Evolutionary conservation across 2,329 filamentous ascomycete species (phyloP).

Genomic region (Fusarium stilboides): DNA sequence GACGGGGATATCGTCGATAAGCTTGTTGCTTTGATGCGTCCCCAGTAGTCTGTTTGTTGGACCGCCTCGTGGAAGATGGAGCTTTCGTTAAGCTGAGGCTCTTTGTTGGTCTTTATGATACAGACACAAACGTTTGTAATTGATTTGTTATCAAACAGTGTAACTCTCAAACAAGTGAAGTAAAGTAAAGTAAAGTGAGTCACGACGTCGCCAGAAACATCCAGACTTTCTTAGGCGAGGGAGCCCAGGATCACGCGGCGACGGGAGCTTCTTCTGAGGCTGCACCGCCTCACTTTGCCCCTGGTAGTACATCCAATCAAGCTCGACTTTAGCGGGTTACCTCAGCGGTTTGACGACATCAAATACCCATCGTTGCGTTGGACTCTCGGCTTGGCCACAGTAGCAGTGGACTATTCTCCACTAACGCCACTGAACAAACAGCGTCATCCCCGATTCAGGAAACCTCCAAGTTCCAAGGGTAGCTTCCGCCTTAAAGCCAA

Average conservation of each 20-base stretch:
- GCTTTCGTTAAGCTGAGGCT: slow-evolving; percentile 12
- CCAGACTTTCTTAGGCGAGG: slow-evolving; percentile 12
- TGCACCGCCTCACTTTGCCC: slow-evolving; percentile 45
- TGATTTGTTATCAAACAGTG: background rate
- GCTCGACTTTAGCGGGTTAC: slow-evolving; percentile 5
- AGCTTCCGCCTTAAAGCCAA: slow-evolving; percentile 45
- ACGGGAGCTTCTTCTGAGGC: slow-evolving; percentile 4
- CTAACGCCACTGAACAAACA: slow-evolving; percentile 36
- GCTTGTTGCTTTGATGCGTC: slow-evolving; percentile 30
- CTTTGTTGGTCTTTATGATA: slow-evolving; percentile 5
- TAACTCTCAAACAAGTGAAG: background rate
- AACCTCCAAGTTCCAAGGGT: background rate
- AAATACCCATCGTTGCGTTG: slow-evolving; percentile 5
- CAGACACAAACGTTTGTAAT: background rate
- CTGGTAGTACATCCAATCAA: slow-evolving; percentile 35
- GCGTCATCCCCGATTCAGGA: slow-evolving; percentile 33
- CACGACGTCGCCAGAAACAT: slow-evolving; percentile 25
- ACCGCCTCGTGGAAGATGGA: slow-evolving; percentile 6
- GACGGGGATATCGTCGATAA: slow-evolving; percentile 32
- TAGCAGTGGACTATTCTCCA: slow-evolving; percentile 22
- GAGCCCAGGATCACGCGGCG: slow-evolving; percentile 14
- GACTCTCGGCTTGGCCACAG: slow-evolving; percentile 1
- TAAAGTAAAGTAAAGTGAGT: background rate
- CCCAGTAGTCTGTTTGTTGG: slow-evolving; percentile 43
- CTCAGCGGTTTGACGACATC: slow-evolving; percentile 19